Evolutionary conservation across 1,139 yeast species (phyloP).

Genomic region (Komagataea norvegica): DNA sequence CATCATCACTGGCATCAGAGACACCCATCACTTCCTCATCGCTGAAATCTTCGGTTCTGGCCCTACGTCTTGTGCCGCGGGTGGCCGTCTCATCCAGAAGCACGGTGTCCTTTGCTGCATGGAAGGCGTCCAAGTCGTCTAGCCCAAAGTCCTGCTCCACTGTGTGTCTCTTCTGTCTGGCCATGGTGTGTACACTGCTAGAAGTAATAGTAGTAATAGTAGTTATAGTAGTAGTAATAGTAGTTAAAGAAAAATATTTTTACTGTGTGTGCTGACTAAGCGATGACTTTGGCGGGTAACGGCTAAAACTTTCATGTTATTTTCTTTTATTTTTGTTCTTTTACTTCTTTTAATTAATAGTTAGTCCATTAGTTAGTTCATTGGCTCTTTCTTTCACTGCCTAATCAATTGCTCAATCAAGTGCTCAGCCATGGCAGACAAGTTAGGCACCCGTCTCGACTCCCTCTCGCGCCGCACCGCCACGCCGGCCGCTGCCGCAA

Average conservation of each 20-base stretch:
- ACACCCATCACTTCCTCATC: constrained; percentile 43
- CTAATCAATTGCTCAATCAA: neutral
- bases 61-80: constrained; percentile 23
- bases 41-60: constrained; percentile 35
- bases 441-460: constrained; percentile 28
- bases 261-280: too few species aligned
- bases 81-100: constrained; percentile 62
- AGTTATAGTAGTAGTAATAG: constrained; percentile 1
- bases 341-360: too few species aligned
- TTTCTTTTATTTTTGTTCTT: too few species aligned
- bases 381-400: too few species aligned
- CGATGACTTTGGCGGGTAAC: constrained; percentile 15
- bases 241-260: constrained; percentile 10
- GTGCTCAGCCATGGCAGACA: constrained; percentile 19
- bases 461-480: constrained; percentile 31
- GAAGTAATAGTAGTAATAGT: too few species aligned
- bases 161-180: constrained; percentile 12
- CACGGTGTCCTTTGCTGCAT: constrained; percentile 58
- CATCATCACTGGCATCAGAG: constrained; percentile 42
- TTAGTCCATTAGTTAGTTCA: too few species aligned
- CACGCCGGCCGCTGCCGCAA: constrained; percentile 37
- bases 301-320: too few species aligned
- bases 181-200: constrained; percentile 1
- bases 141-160: constrained; percentile 33
- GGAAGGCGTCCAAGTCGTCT: constrained; percentile 72